Conservation (phyloP, 1,284 basidiomycete species). For the Sporisorium scitamineum region DNA sequence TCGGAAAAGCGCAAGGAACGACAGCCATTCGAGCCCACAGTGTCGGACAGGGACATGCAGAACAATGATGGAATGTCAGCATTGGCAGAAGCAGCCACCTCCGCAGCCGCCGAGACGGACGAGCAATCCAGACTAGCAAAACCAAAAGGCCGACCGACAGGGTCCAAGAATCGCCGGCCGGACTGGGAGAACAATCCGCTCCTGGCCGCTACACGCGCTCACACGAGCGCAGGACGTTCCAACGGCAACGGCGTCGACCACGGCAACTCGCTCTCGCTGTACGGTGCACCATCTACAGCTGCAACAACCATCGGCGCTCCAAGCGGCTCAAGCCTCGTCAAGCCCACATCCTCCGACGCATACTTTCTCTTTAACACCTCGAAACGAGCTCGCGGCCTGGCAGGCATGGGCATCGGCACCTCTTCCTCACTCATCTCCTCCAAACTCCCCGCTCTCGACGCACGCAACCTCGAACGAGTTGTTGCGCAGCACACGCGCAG, state of each 20-base stretch:
- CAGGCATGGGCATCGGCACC: constrained; percentile 36
- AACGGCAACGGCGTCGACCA: constrained; percentile 2
- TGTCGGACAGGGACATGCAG: neutral
- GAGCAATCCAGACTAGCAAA: constrained; percentile 18
- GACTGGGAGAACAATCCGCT: constrained; percentile 46
- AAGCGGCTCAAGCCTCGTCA: constrained; percentile 28
- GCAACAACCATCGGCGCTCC: neutral
- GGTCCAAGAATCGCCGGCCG: constrained; percentile 43
- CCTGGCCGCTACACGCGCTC: constrained; percentile 18
- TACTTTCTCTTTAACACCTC: constrained; percentile 56
- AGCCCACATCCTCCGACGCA: constrained; percentile 48
- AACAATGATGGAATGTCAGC: constrained; percentile 32
- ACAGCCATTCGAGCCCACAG: constrained; percentile 35
- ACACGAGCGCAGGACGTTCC: constrained; percentile 9
- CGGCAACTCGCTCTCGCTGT: constrained; percentile 26
- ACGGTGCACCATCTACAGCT: constrained; percentile 17
- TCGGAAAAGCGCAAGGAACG: constrained; percentile 49
- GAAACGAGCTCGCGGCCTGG: constrained; percentile 31
- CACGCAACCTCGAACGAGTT: constrained; percentile 24
- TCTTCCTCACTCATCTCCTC: constrained; percentile 34
- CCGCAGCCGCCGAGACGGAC: constrained; percentile 27
- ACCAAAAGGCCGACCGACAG: constrained; percentile 35
- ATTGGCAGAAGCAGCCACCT: constrained; percentile 26
- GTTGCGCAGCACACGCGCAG: constrained; percentile 16
- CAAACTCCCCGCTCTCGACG: constrained; percentile 33